Base-by-base conservation (phyloP, 257 asterid species). In the Avicennia marina region DNA sequence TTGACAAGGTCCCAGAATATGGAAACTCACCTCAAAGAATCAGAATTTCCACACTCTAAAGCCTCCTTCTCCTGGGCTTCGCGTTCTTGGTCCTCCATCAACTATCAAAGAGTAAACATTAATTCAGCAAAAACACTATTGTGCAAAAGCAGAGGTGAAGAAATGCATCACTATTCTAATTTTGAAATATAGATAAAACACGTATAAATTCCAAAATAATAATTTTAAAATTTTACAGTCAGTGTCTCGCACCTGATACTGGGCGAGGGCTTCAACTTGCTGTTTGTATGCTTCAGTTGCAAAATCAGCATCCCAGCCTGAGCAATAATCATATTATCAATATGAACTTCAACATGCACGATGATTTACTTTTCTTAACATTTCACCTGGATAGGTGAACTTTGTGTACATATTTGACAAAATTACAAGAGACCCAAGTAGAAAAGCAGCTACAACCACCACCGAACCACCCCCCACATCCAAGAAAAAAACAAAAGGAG, bases 291-390 rank as follows among this genome's bases (percentile, higher is more conserved):
- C 97, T 75, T 89, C 96, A 72, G 97, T 82, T 41, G 99, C 97
- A 80, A 79, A 81, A 74, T 93, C 96, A 72, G 96, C 71, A 84
- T 93, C 97, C 99, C 99, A 93, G 21, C 94, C 99, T 93, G 77
- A 55, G 60, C 43, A 58, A 72, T 19, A 63, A 73, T 41, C 38
- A 64, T 8, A 57, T 57, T 52, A 41, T 65, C 31, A 66, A 62
- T 45, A 42, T 20, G 40, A 29, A 20, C n/a, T 17, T 44, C 50
- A 17, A 44, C 7, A 44, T n/a, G n/a, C n/a, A n/a, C 33, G 33
- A 29, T 29, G 5, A 29, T 29, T 29, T 2, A 29, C 5, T 29
- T 29, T 29, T 29, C 33, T 29, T 29, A 29, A 2, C 3, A 7
- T 29, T 29, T 29, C 7, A 7, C 33, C n/a, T n/a, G 7, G 7